Evolutionary conservation across 1,139 yeast species (phyloP), one percentile per base, ranked within the genome.

Genomic region (Meyerozyma elateridarum): DNA sequence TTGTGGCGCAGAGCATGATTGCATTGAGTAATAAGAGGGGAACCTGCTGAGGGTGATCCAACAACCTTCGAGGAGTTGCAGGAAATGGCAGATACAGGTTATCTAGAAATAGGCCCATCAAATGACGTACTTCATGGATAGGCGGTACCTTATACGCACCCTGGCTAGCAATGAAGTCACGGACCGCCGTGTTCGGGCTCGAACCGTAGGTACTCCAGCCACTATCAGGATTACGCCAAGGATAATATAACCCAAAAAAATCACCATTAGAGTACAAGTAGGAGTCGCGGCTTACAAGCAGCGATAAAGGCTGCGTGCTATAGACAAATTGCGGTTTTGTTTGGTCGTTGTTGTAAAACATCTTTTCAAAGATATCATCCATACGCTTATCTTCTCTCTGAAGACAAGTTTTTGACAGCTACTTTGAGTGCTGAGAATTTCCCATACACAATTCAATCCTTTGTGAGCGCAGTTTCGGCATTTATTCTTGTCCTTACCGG

Each of bases 221-320:
- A n/a, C n/a, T n/a, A n/a, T n/a, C n/a, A n/a, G n/a, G n/a, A n/a
- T n/a, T n/a, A 37, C 56, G 41, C 61, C 61, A 55, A 0, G 61
- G 60, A 30, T 48, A 54, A 35, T 41, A 56, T 6, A 54, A 34
- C 6, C 58, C 55, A 31, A 51, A 49, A 15, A 40, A 40, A 19
- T 55, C 59, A 1, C 59, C 61, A 18, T 54, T 53, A 24, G 53
- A 45, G 20, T 59, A 48, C 20, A 55, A 34, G 34, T 54, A 49
- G 5, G 56, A 48, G 31, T 55, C 61, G 30, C 54, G 40, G 27
- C 59, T 52, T 15, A 56, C 38, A 8, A 55, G 37, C 27, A 52
- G 55, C 2, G 61, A 56, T 22, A 55, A 36, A 6, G 60, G 60
- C 32, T 55, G 60, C 3, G 59, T 49, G 1, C 59, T 45, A 26